Percentiles rank a stretch among this genome's conserved stretches.
Conservation (phyloP, 2,329 filamentous ascomycete genomes). For the Clarireedia homoeocarpa region DNA sequence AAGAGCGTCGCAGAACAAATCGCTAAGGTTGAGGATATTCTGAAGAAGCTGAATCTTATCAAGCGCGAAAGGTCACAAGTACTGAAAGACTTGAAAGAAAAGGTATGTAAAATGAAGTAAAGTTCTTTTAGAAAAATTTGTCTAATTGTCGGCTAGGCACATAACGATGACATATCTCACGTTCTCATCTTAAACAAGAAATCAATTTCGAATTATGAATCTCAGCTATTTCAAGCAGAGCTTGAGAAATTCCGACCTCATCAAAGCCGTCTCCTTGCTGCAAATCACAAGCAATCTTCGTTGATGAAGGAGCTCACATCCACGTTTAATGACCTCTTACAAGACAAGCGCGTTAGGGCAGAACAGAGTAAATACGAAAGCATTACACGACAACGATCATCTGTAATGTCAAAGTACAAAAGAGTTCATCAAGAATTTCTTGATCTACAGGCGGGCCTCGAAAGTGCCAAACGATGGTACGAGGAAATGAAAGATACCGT, state of each 20-base stretch:
- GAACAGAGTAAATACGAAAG: constrained; percentile 94
- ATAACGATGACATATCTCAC: constrained; percentile 95
- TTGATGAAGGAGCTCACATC: constrained; percentile 91
- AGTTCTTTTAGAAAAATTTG: background rate
- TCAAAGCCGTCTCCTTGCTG: constrained; percentile 83
- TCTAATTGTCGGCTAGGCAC: constrained; percentile 51
- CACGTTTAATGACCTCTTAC: constrained; percentile 77
- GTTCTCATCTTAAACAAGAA: constrained; percentile 98
- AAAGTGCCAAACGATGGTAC: constrained; percentile 89
- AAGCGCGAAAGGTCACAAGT: constrained; percentile 89
- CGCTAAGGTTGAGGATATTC: constrained; percentile 74
- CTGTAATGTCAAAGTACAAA: constrained; percentile 80
- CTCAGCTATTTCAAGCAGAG: constrained; percentile 87
- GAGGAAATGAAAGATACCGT: constrained; percentile 92
- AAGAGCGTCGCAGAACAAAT: constrained; percentile 86
- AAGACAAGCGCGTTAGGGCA: constrained; percentile 86
- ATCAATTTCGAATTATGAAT: constrained; percentile 84
- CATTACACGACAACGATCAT: constrained; percentile 73
- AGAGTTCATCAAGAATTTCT: constrained; percentile 88
- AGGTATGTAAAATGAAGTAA: constrained; percentile 51
- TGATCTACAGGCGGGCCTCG: constrained; percentile 77
- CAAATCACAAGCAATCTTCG: constrained; percentile 89
- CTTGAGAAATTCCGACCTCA: constrained; percentile 95
- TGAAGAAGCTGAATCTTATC: constrained; percentile 85
- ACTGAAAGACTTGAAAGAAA: constrained; percentile 93